phyloP scores from a whole-genome alignment of 129 eudicot species.

The Flaveria ramosissima region DNA sequence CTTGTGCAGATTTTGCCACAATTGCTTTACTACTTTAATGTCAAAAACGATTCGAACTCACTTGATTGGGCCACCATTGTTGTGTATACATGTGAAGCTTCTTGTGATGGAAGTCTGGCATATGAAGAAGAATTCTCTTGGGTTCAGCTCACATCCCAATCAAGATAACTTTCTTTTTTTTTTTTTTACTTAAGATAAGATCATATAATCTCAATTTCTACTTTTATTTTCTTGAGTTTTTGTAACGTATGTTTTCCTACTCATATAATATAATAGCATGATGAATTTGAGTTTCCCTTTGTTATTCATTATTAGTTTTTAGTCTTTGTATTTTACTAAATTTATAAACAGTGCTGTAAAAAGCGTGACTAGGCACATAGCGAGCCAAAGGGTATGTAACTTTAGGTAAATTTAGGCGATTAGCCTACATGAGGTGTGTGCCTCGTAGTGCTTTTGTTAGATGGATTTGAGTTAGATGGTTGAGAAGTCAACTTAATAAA shows the following conservation, averaged over 20 bases:
- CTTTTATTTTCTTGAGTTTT: background rate
- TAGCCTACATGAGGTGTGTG: too few relatives aligned
- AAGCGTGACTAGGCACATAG: too few relatives aligned
- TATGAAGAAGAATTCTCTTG: slow-evolving; percentile 84
- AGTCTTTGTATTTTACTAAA: background rate
- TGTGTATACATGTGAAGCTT: slow-evolving; percentile 82
- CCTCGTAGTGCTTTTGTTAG: too few relatives aligned
- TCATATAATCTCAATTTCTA: background rate
- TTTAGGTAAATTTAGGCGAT: too few relatives aligned
- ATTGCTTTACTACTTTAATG: slow-evolving; percentile 68
- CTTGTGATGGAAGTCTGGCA: slow-evolving; percentile 56
- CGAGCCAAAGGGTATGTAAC: too few relatives aligned
- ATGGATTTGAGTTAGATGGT: too few relatives aligned
- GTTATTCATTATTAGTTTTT: background rate
- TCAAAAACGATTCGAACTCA: slow-evolving; percentile 60
- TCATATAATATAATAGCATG: background rate
- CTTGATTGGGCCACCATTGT: slow-evolving; percentile 91
- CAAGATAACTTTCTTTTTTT: slow-evolving; percentile 14
- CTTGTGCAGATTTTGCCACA: slow-evolving; percentile 81
- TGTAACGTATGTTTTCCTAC: background rate
- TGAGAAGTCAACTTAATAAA: too few relatives aligned
- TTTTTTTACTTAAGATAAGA: background rate
- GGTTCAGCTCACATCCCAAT: slow-evolving; percentile 78
- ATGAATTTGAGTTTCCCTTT: background rate
- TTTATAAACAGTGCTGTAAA: background rate